phyloP scores from a whole-genome alignment of 768 basidiomycete species.

The Tricholomella constricta region DNA sequence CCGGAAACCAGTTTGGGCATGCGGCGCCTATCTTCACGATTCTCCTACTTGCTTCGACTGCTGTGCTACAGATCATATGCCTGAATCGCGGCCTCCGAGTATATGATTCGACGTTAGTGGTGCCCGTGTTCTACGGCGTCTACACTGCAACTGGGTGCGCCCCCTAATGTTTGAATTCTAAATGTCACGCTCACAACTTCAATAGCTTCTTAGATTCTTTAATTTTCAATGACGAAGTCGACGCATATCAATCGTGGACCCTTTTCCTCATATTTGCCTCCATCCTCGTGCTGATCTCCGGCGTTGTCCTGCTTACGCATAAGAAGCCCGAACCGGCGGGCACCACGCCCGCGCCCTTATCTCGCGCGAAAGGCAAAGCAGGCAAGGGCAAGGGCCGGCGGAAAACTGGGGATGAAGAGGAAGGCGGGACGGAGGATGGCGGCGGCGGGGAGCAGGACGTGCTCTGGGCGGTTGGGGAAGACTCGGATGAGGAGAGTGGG shows the following conservation, averaged over 20 bases:
- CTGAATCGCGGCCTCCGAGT: conserved; percentile 88
- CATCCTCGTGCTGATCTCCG: conserved; percentile 82
- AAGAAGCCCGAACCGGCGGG: conserved; percentile 76
- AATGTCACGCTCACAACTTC: background rate
- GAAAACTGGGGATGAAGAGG: conserved; percentile 20
- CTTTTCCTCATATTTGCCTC: conserved; percentile 87
- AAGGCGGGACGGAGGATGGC: conserved; percentile 10
- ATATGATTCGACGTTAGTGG: conserved; percentile 89
- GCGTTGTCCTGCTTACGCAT: conserved; percentile 91
- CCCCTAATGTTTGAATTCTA: background rate
- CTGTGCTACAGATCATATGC: conserved; percentile 89
- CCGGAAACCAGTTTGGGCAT: conserved; percentile 87
- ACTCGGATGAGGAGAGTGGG: conserved; percentile 65
- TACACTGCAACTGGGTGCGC: conserved; percentile 82
- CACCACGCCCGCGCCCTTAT: conserved; percentile 33
- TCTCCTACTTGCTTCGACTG: conserved; percentile 66
- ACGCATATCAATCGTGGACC: conserved; percentile 85
- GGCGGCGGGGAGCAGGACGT: conserved; percentile 41
- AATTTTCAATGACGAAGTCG: conserved; percentile 85
- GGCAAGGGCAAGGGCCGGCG: conserved; percentile 9
- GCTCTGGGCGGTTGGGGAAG: conserved; percentile 75
- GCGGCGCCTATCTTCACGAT: conserved; percentile 78
- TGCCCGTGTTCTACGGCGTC: conserved; percentile 93
- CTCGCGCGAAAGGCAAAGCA: conserved; percentile 28
- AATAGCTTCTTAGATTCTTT: conserved; percentile 49